Percentiles rank a stretch among this genome's conserved stretches.
These are phyloP conservation scores for Moringa oleifera DNA, from an alignment of 345 rosid genomes.

Conservation along the genomic window DNA sequence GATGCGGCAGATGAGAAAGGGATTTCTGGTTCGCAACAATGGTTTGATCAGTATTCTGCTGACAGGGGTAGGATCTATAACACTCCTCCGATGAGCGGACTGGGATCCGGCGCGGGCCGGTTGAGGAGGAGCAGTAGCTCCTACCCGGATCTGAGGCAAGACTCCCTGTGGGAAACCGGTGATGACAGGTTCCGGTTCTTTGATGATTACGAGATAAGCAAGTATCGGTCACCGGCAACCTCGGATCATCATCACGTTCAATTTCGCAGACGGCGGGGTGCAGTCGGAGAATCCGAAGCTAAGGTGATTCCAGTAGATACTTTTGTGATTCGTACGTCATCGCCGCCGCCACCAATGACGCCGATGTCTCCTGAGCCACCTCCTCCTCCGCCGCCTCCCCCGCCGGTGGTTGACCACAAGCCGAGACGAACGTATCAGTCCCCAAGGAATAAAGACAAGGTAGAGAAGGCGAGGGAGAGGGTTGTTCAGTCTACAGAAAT, in stretches of 20 bases:
- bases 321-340: conserved; percentile 33
- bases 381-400: conserved; percentile 33
- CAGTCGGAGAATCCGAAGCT: conserved; percentile 32
- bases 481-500: conserved; percentile 16
- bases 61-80: conserved; percentile 31
- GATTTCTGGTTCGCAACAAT: conserved; percentile 19
- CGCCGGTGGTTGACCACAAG: conserved; percentile 22
- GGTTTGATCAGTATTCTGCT: conserved; percentile 40
- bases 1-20: conserved; percentile 9
- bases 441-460: conserved; percentile 28
- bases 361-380: conserved; percentile 24
- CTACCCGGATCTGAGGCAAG: conserved; percentile 69
- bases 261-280: conserved; percentile 23
- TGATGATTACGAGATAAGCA: conserved; percentile 63
- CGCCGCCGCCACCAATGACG: conserved; percentile 23
- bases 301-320: conserved; percentile 64
- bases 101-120: conserved; percentile 28
- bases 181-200: conserved; percentile 53
- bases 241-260: conserved; percentile 5
- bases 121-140: conserved; percentile 71
- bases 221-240: conserved; percentile 21
- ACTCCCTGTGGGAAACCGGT: conserved; percentile 29
- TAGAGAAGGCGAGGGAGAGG: conserved; percentile 16
- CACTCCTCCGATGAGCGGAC: conserved; percentile 14
- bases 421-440: conserved; percentile 33